phyloP scores from a whole-genome alignment of 1,284 basidiomycete species.

The Marasmius oreades region DNA sequence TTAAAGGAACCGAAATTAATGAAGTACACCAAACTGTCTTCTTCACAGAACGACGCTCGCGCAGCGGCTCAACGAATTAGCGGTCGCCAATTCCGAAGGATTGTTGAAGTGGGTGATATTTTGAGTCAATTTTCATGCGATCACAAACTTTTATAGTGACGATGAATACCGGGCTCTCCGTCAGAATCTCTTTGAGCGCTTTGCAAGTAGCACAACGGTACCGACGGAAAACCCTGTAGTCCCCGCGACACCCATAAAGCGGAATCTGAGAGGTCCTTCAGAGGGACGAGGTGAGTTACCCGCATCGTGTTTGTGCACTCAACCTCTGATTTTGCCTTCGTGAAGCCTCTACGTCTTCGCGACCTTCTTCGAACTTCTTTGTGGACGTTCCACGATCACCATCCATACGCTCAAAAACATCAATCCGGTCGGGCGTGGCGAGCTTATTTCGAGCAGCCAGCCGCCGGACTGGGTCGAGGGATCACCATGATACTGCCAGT shows the following conservation, averaged over 20 bases:
- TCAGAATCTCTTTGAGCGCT: conserved; percentile 73
- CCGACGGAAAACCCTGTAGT: conserved; percentile 61
- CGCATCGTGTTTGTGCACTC: conserved; percentile 7
- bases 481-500: conserved; percentile 49
- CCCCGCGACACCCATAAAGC: conserved; percentile 37
- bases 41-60: conserved; percentile 63
- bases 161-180: conserved; percentile 76
- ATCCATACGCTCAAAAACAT: conserved; percentile 59
- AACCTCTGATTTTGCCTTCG: conserved; percentile 19
- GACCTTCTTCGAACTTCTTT: conserved; percentile 48
- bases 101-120: conserved; percentile 58
- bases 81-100: conserved; percentile 73
- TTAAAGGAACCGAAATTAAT: conserved; percentile 2
- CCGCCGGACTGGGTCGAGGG: conserved; percentile 42
- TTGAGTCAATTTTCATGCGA: conserved; percentile 3
- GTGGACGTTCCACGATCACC: conserved; percentile 48
- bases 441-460: conserved; percentile 55
- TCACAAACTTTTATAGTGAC: conserved; percentile 43
- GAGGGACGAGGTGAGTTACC: conserved; percentile 29
- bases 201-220: conserved; percentile 51
- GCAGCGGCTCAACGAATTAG: conserved; percentile 71
- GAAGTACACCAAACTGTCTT: neutral
- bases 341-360: conserved; percentile 25
- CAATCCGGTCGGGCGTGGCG: conserved; percentile 56
- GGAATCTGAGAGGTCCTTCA: conserved; percentile 26